Percentiles rank a stretch among this genome's conserved stretches.
These are phyloP conservation scores for Trebouxia sp. DNA, from an alignment of 139 green algal genomes.

Conservation along the genomic window DNA sequence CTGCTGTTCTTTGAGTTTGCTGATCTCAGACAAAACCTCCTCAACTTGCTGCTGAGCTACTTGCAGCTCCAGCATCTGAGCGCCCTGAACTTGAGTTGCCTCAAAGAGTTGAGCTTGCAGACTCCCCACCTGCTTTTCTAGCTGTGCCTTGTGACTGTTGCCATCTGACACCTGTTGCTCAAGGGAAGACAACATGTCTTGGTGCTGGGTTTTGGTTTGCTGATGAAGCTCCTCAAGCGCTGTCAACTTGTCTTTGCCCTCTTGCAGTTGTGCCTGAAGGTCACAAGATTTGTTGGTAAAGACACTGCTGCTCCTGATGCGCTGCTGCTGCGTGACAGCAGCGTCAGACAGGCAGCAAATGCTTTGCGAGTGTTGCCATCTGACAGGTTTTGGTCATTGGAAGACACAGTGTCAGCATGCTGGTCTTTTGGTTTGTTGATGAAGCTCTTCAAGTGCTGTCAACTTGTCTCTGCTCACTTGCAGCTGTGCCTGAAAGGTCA, in stretches of 20 bases:
- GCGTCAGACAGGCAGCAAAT: no score
- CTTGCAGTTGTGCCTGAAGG: neutral
- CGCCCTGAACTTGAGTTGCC: neutral
- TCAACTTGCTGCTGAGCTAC: slow-evolving; percentile 12
- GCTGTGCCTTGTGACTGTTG: neutral
- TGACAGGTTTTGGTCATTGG: neutral
- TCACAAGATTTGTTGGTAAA: no score
- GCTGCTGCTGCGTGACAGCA: no score
- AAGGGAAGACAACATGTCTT: neutral
- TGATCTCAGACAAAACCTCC: neutral
- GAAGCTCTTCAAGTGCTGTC: neutral
- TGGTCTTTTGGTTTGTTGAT: neutral
- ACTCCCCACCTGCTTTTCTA: neutral
- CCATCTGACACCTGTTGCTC: neutral
- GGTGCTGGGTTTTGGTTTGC: neutral
- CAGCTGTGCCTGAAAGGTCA: neutral
- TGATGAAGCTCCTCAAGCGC: neutral
- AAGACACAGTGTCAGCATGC: neutral
- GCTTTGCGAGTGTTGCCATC: neutral
- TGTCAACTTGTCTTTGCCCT: neutral
- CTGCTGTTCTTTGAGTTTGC: neutral
- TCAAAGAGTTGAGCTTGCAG: neutral
- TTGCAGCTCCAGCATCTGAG: slow-evolving; percentile 8
- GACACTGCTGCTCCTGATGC: no score
- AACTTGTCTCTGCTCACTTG: neutral